Evolutionary conservation across 2,329 filamentous ascomycete genomes (phyloP).

Genomic region (Neocatenulostroma microsporum): DNA sequence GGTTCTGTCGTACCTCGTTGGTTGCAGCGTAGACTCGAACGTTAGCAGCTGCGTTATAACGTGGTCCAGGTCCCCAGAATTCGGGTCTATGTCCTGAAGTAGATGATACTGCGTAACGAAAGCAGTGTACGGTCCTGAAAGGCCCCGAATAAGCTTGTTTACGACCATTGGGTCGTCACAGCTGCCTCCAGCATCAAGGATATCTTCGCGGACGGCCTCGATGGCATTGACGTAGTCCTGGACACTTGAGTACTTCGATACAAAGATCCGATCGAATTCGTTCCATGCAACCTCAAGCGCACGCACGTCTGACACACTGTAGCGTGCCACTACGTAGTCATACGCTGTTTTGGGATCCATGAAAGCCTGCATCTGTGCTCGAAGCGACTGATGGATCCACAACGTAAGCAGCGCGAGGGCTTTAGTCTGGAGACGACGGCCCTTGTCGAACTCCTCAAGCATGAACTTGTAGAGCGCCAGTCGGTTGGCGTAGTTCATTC

Average conservation of each 20-base stretch:
- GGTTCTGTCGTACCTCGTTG: too few species aligned
- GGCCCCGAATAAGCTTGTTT: too few species aligned
- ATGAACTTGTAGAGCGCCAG: neutral
- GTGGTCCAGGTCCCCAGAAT: too few species aligned
- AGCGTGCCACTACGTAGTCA: neutral
- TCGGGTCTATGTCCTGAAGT: too few species aligned
- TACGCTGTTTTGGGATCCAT: neutral
- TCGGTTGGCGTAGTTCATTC: neutral
- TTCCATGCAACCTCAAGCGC: neutral
- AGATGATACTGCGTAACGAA: too few species aligned
- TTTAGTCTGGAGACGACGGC: neutral
- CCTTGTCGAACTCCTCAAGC: slow-evolving; percentile 1
- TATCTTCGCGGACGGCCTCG: neutral
- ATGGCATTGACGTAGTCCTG: neutral
- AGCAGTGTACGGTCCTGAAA: too few species aligned
- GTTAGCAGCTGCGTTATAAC: too few species aligned
- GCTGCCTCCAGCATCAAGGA: neutral
- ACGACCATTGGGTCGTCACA: too few species aligned
- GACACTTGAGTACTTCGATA: neutral
- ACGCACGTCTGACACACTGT: neutral
- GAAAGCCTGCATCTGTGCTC: neutral
- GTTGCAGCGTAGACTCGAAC: too few species aligned
- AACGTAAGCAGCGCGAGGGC: neutral
- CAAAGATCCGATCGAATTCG: neutral
- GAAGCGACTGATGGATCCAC: neutral